Evolutionary conservation across 306 rosid genomes (phyloP).

Genomic region (Cicer yamashitae): DNA sequence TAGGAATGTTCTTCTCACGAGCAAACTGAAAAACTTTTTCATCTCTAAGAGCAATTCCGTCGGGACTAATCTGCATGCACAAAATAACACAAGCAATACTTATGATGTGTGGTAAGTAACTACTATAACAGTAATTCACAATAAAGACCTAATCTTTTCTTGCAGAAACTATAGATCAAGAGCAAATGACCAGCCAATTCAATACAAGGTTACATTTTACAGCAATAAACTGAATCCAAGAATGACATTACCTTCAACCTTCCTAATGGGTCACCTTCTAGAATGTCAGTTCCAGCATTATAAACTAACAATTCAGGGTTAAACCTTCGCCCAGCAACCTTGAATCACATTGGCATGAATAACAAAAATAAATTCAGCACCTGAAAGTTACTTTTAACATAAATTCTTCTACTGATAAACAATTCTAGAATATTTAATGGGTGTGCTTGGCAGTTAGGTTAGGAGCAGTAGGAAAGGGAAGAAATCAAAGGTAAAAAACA

Average conservation of each 20-base stretch:
- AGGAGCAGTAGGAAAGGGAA: background rate
- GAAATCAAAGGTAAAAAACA: slow-evolving; percentile 11
- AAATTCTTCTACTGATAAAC: slow-evolving; percentile 27
- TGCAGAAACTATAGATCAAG: slow-evolving; percentile 9
- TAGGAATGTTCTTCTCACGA: slow-evolving; percentile 74
- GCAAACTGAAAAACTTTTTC: slow-evolving; percentile 91
- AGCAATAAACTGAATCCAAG: slow-evolving; percentile 37
- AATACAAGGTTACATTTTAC: slow-evolving; percentile 33
- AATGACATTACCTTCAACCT: slow-evolving; percentile 69
- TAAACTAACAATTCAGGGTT: slow-evolving; percentile 82
- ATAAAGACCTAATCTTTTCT: slow-evolving; percentile 19
- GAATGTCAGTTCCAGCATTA: slow-evolving; percentile 96
- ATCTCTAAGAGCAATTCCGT: slow-evolving; percentile 78
- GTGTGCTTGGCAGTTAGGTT: background rate
- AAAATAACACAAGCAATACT: slow-evolving; percentile 37
- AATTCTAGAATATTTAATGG: slow-evolving; percentile 16
- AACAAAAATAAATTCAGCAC: slow-evolving; percentile 24
- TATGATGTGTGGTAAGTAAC: slow-evolving; percentile 33
- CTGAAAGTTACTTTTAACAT: slow-evolving; percentile 9
- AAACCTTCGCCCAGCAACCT: slow-evolving; percentile 72
- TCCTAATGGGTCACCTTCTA: slow-evolving; percentile 95
- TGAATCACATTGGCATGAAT: slow-evolving; percentile 41
- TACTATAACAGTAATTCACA: background rate
- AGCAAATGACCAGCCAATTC: slow-evolving; percentile 29
- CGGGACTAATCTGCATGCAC: slow-evolving; percentile 79